phyloP scores from a whole-genome alignment of 495 filamentous ascomycete genomes.

The Lentithecium fluviatile region DNA sequence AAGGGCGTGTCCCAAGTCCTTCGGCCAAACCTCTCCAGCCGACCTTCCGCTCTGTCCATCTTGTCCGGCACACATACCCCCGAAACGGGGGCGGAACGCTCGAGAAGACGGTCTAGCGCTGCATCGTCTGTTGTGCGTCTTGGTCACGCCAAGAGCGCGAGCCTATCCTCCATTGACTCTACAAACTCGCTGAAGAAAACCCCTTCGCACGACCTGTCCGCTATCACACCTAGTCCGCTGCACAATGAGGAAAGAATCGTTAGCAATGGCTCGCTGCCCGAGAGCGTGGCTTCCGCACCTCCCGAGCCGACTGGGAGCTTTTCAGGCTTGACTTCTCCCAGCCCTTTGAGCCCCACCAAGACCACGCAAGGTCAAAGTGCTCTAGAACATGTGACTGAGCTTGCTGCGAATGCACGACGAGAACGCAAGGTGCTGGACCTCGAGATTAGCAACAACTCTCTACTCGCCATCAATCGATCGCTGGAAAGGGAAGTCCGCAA shows the following conservation, averaged over 20 bases:
- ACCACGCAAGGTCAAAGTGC: conserved; percentile 27
- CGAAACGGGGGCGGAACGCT: conserved; percentile 8
- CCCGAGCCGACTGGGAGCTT: conserved; percentile 10
- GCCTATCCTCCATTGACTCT: conserved; percentile 38
- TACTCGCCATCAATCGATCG: conserved; percentile 94
- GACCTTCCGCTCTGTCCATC: conserved; percentile 24
- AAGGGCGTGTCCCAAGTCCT: conserved; percentile 47
- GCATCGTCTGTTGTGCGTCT: conserved; percentile 19
- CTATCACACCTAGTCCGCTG: conserved; percentile 19
- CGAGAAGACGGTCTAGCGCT: conserved; percentile 29
- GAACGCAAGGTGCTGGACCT: conserved; percentile 95
- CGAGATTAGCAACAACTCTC: conserved; percentile 95
- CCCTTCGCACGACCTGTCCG: conserved; percentile 11
- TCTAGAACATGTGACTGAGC: conserved; percentile 58
- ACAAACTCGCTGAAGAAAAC: conserved; percentile 23
- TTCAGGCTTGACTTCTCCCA: conserved; percentile 32
- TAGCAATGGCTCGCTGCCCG: conserved; percentile 28
- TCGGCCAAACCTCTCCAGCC: conserved; percentile 19
- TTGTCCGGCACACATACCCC: conserved; percentile 10
- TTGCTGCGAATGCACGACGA: conserved; percentile 78
- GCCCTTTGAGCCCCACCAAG: conserved; percentile 53
- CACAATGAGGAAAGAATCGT: conserved; percentile 23
- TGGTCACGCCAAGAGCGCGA: conserved; percentile 35
- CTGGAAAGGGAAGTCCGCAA: conserved; percentile 88
- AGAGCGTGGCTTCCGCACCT: conserved; percentile 23